These are phyloP conservation scores for Artemisia tridentata DNA, from an alignment of 129 eudicot species.

Conservation along the genomic window DNA sequence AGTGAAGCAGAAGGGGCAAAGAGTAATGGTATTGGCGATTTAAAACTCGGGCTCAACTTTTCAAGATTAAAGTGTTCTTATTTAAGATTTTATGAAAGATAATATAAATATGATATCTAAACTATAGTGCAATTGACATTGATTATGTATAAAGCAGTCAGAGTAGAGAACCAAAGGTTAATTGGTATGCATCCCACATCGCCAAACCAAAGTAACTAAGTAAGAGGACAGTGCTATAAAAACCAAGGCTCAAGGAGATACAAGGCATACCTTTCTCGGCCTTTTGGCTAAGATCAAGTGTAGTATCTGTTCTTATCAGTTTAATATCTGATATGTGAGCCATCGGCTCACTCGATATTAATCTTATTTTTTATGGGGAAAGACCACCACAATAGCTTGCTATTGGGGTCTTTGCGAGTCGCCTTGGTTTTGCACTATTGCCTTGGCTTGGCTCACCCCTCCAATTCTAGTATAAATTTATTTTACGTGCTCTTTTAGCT, in stretches of 20 bases:
- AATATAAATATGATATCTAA: too few relatives aligned
- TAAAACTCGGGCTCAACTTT: too few relatives aligned
- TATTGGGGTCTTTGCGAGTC: conserved; percentile 2
- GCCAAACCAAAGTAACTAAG: too few relatives aligned
- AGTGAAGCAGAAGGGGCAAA: too few relatives aligned
- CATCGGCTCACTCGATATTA: conserved; percentile 19
- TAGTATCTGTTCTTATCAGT: conserved; percentile 10
- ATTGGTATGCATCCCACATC: too few relatives aligned
- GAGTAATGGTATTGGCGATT: too few relatives aligned
- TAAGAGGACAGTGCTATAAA: not conserved
- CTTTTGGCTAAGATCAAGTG: conserved; percentile 5
- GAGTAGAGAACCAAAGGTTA: too few relatives aligned
- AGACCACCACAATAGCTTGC: conserved; percentile 7
- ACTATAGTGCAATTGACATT: too few relatives aligned
- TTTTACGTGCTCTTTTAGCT: too few relatives aligned
- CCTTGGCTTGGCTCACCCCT: conserved; percentile 18
- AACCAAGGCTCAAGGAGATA: not conserved
- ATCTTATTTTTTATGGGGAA: conserved; percentile 19
- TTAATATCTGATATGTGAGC: conserved; percentile 23
- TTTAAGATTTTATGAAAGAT: too few relatives aligned
- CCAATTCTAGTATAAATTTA: not conserved
- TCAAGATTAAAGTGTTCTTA: too few relatives aligned
- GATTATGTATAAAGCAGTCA: too few relatives aligned
- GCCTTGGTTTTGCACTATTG: conserved; percentile 15
- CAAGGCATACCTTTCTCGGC: conserved; percentile 4